These are phyloP conservation scores for Thermoascus crustaceus DNA, from an alignment of 2,329 filamentous ascomycete species.

Conservation along the genomic window DNA sequence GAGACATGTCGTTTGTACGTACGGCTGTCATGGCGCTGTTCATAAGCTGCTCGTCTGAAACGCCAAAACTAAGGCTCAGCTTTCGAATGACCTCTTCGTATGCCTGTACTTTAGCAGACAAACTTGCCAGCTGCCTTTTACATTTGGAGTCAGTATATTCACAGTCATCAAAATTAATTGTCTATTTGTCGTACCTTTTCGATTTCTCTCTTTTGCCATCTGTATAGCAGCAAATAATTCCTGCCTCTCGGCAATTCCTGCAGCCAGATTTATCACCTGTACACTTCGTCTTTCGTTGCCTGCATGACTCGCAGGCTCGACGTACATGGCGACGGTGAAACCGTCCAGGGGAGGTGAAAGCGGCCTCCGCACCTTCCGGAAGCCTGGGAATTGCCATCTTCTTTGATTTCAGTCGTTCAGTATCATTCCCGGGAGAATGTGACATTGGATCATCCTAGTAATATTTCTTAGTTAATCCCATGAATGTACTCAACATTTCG, in stretches of 20 bases:
- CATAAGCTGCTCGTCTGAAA: constrained; percentile 30
- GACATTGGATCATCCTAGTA: constrained; percentile 19
- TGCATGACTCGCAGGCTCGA: constrained; percentile 39
- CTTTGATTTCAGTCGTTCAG: constrained; percentile 14
- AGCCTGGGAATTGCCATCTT: constrained; percentile 32
- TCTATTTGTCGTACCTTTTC: constrained; percentile 26
- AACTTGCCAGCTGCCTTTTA: constrained; percentile 34
- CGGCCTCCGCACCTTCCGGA: constrained; percentile 25
- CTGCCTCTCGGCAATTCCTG: constrained; percentile 36
- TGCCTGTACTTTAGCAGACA: constrained; percentile 34
- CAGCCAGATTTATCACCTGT: constrained; percentile 38
- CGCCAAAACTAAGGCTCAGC: constrained; percentile 26
- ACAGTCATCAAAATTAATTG: too few species aligned
- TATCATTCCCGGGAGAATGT: constrained; percentile 16
- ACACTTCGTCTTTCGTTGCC: constrained; percentile 39
- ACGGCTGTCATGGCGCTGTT: constrained; percentile 25
- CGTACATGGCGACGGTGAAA: constrained; percentile 31
- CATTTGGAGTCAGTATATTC: too few species aligned
- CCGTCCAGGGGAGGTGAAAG: constrained; percentile 24
- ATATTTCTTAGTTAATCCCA: background rate
- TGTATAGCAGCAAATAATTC: constrained; percentile 38
- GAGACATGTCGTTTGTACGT: constrained; percentile 6
- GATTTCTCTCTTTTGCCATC: constrained; percentile 40
- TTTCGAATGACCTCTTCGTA: constrained; percentile 33
- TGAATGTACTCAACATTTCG: background rate